Evolutionary conservation across 2,329 filamentous ascomycete species (phyloP).

Genomic region (Whalleya microplaca): DNA sequence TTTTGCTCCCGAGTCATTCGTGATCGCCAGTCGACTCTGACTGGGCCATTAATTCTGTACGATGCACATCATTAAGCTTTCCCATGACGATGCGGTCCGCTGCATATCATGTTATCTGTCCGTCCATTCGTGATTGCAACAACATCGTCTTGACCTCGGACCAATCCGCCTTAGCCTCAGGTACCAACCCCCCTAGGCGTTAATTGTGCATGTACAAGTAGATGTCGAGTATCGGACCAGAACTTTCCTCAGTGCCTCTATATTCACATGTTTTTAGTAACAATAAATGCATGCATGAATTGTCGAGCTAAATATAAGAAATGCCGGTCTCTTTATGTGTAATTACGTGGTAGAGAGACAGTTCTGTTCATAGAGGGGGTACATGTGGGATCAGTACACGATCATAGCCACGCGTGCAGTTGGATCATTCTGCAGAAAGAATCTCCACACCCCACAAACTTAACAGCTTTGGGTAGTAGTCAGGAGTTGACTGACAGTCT

Average conservation of each 20-base stretch:
- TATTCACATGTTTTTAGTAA: not conserved
- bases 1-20: constrained; percentile 8
- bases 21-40: constrained; percentile 3
- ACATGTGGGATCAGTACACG: no score
- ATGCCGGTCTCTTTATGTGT: not conserved
- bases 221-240: not conserved
- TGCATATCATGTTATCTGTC: constrained; percentile 5
- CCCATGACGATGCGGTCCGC: constrained; percentile 2
- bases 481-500: no score
- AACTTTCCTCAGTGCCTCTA: not conserved
- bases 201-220: not conserved
- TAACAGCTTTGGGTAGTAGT: no score
- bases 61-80: constrained; percentile 10
- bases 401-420: no score
- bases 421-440: not conserved
- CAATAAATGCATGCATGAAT: not conserved
- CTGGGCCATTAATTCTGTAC: constrained; percentile 17
- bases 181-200: not conserved
- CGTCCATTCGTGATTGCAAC: not conserved
- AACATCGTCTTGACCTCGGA: not conserved
- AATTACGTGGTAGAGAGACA: not conserved
- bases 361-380: no score
- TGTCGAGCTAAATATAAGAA: not conserved
- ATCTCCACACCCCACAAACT: not conserved
- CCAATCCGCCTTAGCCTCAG: not conserved